Percentiles rank a stretch among this genome's conserved stretches.
phyloP scores from a whole-genome alignment of 345 rosid species.

The Mangifera indica region DNA sequence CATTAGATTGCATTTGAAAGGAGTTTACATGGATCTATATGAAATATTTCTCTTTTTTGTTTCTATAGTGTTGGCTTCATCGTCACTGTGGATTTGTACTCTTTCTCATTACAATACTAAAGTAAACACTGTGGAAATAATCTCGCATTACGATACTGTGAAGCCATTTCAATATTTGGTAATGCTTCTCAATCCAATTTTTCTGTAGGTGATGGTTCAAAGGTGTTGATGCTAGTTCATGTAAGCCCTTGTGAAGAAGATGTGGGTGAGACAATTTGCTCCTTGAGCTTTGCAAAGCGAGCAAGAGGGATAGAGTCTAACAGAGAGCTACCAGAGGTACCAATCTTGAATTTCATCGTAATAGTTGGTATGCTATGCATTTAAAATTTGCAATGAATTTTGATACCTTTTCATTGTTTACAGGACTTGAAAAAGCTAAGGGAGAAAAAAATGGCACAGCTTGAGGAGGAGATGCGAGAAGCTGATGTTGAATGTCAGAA shows the following conservation, averaged over 20 bases:
- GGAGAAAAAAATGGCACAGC: slow-evolving; percentile 52
- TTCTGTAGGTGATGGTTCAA: slow-evolving; percentile 61
- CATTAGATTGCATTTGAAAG: background rate
- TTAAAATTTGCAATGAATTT: slow-evolving; percentile 9
- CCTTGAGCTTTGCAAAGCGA: slow-evolving; percentile 77
- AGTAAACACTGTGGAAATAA: background rate
- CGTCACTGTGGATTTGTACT: background rate
- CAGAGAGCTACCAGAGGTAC: slow-evolving; percentile 60
- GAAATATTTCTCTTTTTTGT: background rate
- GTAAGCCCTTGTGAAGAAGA: slow-evolving; percentile 79
- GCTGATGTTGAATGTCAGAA: slow-evolving; percentile 53
- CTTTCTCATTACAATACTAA: background rate
- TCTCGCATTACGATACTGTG: background rate
- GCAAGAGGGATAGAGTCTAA: slow-evolving; percentile 72
- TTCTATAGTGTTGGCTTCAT: background rate
- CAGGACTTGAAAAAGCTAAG: slow-evolving; percentile 59
- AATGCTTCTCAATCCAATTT: slow-evolving; percentile 14
- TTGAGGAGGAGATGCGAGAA: slow-evolving; percentile 62
- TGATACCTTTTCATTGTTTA: slow-evolving; percentile 14
- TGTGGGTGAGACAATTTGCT: slow-evolving; percentile 76
- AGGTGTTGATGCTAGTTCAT: slow-evolving; percentile 90
- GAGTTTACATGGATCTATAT: background rate
- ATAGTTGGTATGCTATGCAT: background rate
- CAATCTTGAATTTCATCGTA: background rate
- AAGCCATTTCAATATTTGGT: background rate